These are phyloP conservation scores for Aspergillus chevalieri DNA, from an alignment of 2,329 filamentous ascomycete genomes.

Conservation along the genomic window DNA sequence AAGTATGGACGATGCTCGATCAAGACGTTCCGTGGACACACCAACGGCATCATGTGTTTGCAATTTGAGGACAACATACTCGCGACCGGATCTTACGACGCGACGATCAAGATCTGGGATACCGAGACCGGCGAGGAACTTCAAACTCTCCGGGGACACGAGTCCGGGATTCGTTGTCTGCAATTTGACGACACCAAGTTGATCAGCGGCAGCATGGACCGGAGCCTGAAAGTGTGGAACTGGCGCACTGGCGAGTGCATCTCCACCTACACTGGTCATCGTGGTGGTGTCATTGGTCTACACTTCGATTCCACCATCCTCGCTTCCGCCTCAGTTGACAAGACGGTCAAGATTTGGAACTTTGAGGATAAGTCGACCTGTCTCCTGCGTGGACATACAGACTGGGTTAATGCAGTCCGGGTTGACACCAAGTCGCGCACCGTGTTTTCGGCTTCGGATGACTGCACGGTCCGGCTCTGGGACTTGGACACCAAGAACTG, in stretches of 20 bases:
- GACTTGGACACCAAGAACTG: conserved; percentile 78
- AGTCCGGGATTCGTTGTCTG: conserved; percentile 74
- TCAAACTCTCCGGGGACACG: conserved; percentile 78
- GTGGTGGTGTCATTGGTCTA: conserved; percentile 74
- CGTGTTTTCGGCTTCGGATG: conserved; percentile 87
- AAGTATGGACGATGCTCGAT: conserved; percentile 85
- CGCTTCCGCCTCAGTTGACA: conserved; percentile 83
- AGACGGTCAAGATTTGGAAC: conserved; percentile 87
- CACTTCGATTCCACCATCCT: conserved; percentile 81
- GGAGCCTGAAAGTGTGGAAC: conserved; percentile 90
- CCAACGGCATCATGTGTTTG: conserved; percentile 75
- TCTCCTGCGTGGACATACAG: conserved; percentile 72
- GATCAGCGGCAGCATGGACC: conserved; percentile 83
- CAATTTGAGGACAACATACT: conserved; percentile 84
- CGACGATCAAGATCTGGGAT: conserved; percentile 94
- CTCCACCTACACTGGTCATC: conserved; percentile 72
- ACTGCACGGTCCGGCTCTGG: conserved; percentile 87
- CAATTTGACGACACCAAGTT: conserved; percentile 91
- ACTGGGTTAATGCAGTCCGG: conserved; percentile 96
- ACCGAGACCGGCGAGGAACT: conserved; percentile 80
- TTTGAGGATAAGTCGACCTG: conserved; percentile 78
- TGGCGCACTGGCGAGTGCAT: conserved; percentile 87
- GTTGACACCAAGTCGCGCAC: conserved; percentile 77
- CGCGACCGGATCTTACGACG: conserved; percentile 90
- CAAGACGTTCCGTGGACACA: conserved; percentile 77